These are phyloP conservation scores for Kodamaea nitidulidarum DNA, from an alignment of 805 yeast genomes.

Conservation along the genomic window DNA sequence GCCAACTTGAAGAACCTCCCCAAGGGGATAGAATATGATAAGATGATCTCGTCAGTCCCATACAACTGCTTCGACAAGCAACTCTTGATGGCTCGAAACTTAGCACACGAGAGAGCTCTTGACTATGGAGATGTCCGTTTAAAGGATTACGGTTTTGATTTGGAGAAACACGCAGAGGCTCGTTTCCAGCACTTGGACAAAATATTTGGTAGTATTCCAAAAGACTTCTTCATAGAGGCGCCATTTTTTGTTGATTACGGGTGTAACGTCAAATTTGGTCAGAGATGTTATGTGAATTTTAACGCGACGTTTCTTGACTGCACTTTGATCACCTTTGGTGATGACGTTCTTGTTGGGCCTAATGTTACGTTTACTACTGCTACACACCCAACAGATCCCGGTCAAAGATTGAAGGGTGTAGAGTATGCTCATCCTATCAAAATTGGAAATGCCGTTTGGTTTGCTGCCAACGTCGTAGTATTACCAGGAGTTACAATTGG, in stretches of 20 bases:
- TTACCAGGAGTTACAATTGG: slow-evolving; percentile 69
- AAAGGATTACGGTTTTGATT: slow-evolving; percentile 27
- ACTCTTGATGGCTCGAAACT: slow-evolving; percentile 24
- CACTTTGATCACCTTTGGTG: slow-evolving; percentile 57
- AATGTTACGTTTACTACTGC: slow-evolving; percentile 58
- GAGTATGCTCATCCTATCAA: slow-evolving; percentile 57
- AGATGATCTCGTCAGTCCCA: slow-evolving; percentile 51
- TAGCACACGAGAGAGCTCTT: slow-evolving; percentile 31
- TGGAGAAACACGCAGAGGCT: slow-evolving; percentile 28
- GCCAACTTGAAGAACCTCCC: slow-evolving; percentile 32
- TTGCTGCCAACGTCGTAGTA: slow-evolving; percentile 52
- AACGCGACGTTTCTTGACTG: slow-evolving; percentile 54
- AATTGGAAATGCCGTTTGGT: slow-evolving; percentile 67
- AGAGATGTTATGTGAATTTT: slow-evolving; percentile 58
- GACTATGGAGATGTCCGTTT: slow-evolving; percentile 33
- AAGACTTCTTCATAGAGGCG: slow-evolving; percentile 45
- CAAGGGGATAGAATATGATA: slow-evolving; percentile 44
- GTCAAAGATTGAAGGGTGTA: slow-evolving; percentile 35
- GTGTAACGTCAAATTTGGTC: slow-evolving; percentile 53
- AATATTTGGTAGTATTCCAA: slow-evolving; percentile 48
- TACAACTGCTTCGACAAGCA: slow-evolving; percentile 36
- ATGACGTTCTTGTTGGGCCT: slow-evolving; percentile 60
- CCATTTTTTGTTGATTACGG: slow-evolving; percentile 69
- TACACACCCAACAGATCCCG: slow-evolving; percentile 57
- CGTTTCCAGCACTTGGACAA: slow-evolving; percentile 32